Evolutionary conservation across 2,329 filamentous ascomycete species (phyloP).

Genomic region (Scleromitrula shiraiana): DNA sequence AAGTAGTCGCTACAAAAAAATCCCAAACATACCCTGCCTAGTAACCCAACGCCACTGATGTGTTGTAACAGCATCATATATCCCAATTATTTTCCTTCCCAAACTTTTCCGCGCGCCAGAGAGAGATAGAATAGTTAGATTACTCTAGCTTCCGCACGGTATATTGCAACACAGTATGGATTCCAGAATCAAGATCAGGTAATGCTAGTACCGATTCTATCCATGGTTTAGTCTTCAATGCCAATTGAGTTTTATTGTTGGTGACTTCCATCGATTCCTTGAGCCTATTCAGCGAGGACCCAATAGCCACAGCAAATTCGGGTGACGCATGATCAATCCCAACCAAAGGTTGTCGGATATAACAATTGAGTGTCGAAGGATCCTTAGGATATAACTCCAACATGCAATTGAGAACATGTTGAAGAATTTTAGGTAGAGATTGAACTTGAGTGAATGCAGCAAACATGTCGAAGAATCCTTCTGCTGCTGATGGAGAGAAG

Average conservation of each 20-base stretch:
- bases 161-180: conserved; percentile 47
- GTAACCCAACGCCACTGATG: too few relatives aligned
- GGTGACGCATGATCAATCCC: conserved; percentile 55
- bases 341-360: conserved; percentile 62
- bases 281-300: conserved; percentile 55
- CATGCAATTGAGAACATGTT: conserved; percentile 65
- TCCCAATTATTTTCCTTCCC: neutral
- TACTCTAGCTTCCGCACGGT: conserved; percentile 28
- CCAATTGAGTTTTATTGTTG: conserved; percentile 39
- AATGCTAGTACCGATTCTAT: conserved; percentile 43
- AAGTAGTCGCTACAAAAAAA: too few relatives aligned
- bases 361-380: conserved; percentile 59
- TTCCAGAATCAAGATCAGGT: conserved; percentile 45
- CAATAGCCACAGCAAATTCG: conserved; percentile 66
- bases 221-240: conserved; percentile 45
- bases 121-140: neutral
- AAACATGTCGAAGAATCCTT: conserved; percentile 76
- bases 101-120: too few relatives aligned
- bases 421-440: conserved; percentile 57
- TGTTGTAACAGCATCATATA: neutral
- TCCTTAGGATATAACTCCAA: conserved; percentile 49
- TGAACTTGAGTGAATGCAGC: conserved; percentile 58
- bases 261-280: conserved; percentile 40
- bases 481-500: conserved; percentile 56
- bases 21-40: too few relatives aligned